A percentile compares a stretch with the other conserved stretches of the same genome.
phyloP scores from a whole-genome alignment of 768 basidiomycete genomes.

The Amyloporia xantha region DNA sequence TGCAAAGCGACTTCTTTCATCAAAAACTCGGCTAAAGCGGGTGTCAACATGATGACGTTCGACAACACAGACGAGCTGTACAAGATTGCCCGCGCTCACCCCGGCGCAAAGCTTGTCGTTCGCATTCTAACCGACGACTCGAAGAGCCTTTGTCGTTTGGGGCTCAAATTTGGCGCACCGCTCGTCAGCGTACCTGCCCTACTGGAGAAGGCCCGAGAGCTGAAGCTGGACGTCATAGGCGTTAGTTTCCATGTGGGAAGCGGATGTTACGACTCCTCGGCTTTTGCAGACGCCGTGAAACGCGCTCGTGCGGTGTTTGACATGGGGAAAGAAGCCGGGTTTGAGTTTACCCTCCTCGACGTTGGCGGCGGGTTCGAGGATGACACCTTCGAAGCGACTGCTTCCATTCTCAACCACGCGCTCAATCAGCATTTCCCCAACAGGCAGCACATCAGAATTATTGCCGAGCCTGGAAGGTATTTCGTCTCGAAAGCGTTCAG shows the following conservation, averaged over 20 bases:
- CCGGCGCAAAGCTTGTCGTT: conserved; percentile 78
- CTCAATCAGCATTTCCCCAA: conserved; percentile 79
- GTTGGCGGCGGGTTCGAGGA: conserved; percentile 97
- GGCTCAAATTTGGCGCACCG: conserved; percentile 95
- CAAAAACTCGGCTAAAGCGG: conserved; percentile 68
- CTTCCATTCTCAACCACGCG: conserved; percentile 58
- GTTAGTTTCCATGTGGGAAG: conserved; percentile 98
- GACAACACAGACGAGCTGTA: conserved; percentile 95
- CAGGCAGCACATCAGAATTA: conserved; percentile 62
- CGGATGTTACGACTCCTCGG: conserved; percentile 88
- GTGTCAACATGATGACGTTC: conserved; percentile 95
- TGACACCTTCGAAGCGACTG: conserved; percentile 74
- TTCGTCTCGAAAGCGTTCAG: conserved; percentile 91
- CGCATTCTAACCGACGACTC: conserved; percentile 98
- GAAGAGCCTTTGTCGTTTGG: conserved; percentile 87
- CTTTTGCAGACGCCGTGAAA: conserved; percentile 84
- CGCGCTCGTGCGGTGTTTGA: conserved; percentile 79
- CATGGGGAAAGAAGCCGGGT: conserved; percentile 78
- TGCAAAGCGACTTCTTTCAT: conserved; percentile 96
- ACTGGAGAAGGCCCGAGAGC: conserved; percentile 69
- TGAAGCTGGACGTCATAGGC: conserved; percentile 82
- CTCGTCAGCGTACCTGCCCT: conserved; percentile 73
- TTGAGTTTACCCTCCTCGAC: conserved; percentile 77
- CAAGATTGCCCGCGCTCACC: conserved; percentile 82
- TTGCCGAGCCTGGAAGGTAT: conserved; percentile 94